Evolutionary conservation across 225 moss, liverwort and hornwort species (phyloP).

Genomic region (Sphagnum contortum): DNA sequence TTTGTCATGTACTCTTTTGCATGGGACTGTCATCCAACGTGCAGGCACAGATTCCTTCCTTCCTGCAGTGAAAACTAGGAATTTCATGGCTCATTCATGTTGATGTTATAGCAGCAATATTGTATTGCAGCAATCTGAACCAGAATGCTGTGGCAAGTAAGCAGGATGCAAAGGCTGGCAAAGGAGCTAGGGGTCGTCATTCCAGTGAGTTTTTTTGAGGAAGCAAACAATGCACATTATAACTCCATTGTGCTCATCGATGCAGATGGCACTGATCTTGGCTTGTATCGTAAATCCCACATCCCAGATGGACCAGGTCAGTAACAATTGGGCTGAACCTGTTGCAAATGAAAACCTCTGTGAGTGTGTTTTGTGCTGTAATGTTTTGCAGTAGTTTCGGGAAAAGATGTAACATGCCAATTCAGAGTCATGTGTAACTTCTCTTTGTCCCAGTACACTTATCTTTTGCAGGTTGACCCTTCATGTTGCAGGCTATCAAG

Average conservation of each 20-base stretch:
- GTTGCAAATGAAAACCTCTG: not conserved
- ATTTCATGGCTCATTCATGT: too few species aligned
- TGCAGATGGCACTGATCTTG: conserved; percentile 88
- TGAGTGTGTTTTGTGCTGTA: not conserved
- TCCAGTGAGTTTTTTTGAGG: conserved; percentile 87
- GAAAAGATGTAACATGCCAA: too few species aligned
- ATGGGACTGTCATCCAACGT: too few species aligned
- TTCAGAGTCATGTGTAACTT: too few species aligned
- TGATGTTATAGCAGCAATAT: not conserved
- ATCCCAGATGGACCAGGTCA: conserved; percentile 89
- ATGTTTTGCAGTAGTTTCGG: not conserved
- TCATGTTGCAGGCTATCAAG: conserved; percentile 63
- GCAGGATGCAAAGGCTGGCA: conserved; percentile 71
- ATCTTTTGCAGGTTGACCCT: too few species aligned
- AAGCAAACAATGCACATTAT: conserved; percentile 84
- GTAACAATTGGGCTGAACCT: not conserved
- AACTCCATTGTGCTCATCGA: conserved; percentile 84
- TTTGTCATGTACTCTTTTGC: not conserved
- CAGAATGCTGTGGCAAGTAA: not conserved
- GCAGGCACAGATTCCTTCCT: too few species aligned
- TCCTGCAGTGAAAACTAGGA: not conserved
- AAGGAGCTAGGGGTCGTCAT: conserved; percentile 84
- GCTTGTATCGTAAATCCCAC: conserved; percentile 84
- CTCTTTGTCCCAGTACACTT: too few species aligned
- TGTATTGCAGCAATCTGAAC: not conserved